These are phyloP conservation scores for Elaeis oleifera DNA, from an alignment of 202 grass and related monocot genomes.

Conservation along the genomic window DNA sequence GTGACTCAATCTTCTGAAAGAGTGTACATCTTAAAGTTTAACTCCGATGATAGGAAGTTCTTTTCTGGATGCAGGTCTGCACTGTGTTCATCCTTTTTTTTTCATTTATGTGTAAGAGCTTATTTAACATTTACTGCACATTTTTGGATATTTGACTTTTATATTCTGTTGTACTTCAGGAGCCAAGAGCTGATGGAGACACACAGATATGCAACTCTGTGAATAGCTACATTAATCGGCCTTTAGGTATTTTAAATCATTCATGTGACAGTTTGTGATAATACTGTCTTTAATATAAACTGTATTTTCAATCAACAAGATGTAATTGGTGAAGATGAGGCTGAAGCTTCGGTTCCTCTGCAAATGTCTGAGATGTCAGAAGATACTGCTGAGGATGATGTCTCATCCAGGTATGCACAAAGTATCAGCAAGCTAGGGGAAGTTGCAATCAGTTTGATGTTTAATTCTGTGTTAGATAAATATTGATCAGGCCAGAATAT, in stretches of 20 bases:
- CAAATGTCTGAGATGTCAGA: conserved; percentile 78
- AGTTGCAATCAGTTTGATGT: background rate
- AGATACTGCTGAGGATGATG: conserved; percentile 88
- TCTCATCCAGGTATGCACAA: conserved; percentile 75
- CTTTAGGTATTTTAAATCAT: conserved; percentile 60
- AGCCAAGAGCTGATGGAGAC: conserved; percentile 64
- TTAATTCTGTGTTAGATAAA: no score
- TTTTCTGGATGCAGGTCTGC: conserved; percentile 98
- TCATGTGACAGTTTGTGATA: background rate
- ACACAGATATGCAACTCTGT: conserved; percentile 59
- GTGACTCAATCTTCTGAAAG: conserved; percentile 72
- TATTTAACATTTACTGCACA: background rate
- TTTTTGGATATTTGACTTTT: background rate
- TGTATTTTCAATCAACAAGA: conserved; percentile 29
- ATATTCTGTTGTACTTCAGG: conserved; percentile 26
- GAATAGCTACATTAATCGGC: conserved; percentile 67
- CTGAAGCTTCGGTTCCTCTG: conserved; percentile 53
- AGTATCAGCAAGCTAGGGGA: background rate
- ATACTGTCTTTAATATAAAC: conserved; percentile 4
- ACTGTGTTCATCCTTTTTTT: background rate
- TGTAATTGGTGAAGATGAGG: conserved; percentile 53
- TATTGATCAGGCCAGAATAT: no score
- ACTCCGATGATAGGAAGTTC: conserved; percentile 62
- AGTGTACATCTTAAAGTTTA: conserved; percentile 98
- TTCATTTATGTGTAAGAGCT: background rate